Evolutionary conservation across 83 land plant species (phyloP).

Genomic region (Picea mariana): DNA sequence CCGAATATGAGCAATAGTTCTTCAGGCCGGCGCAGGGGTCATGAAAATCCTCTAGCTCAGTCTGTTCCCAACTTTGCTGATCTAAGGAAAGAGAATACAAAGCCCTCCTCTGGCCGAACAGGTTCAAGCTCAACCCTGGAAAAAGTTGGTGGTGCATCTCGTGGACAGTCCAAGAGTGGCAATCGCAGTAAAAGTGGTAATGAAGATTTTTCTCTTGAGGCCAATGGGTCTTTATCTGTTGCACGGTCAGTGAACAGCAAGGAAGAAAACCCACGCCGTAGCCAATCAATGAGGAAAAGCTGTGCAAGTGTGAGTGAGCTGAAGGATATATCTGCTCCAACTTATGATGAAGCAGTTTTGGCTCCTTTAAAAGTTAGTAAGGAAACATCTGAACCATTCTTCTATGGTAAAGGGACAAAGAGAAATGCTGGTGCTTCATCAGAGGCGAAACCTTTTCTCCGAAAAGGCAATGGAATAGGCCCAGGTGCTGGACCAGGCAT

Average conservation of each 20-base stretch:
- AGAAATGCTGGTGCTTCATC: constrained; percentile 14
- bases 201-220: constrained; percentile 34
- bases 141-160: constrained; percentile 8
- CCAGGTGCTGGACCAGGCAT: constrained; percentile 51
- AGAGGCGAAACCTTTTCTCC: constrained; percentile 63
- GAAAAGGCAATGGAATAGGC: constrained; percentile 73
- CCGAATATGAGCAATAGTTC: constrained; percentile 25
- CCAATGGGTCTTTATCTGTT: constrained; percentile 21
- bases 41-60: constrained; percentile 73
- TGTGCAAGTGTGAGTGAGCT: constrained; percentile 44
- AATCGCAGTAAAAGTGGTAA: constrained; percentile 47
- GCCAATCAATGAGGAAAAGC: constrained; percentile 55
- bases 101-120: constrained; percentile 35
- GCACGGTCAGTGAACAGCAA: constrained; percentile 25
- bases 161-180: constrained; percentile 38
- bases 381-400: constrained; percentile 23
- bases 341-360: constrained; percentile 37
- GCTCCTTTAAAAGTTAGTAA: constrained; percentile 38
- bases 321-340: constrained; percentile 33
- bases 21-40: constrained; percentile 39
- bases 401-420: constrained; percentile 25
- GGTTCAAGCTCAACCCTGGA: constrained; percentile 2
- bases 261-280: constrained; percentile 55
- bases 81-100: constrained; percentile 63
- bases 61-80: constrained; percentile 78